Percentiles rank a stretch among this genome's conserved stretches.
phyloP scores from a whole-genome alignment of 305 asterid genomes.

The Fraxinus platypoda region DNA sequence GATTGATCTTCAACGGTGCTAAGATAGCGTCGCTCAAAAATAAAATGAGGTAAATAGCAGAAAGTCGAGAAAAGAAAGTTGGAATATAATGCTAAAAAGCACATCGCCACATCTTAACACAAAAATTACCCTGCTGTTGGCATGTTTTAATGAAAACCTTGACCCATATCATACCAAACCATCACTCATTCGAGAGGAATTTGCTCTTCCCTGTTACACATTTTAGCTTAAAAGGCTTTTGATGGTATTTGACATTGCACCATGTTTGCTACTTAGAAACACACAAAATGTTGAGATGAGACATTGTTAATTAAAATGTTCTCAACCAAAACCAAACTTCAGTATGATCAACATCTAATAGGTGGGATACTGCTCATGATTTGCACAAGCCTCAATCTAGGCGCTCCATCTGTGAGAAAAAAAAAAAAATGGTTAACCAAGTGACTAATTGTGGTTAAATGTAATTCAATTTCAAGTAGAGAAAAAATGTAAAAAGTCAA shows the following conservation, averaged over 20 bases:
- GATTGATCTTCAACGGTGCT: background rate
- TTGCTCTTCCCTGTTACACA: background rate
- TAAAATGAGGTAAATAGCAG: background rate
- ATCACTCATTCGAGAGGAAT: background rate
- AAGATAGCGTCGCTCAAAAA: background rate
- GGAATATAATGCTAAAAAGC: background rate
- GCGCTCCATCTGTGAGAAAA: constrained; percentile 34
- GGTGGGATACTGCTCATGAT: background rate
- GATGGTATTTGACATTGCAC: background rate
- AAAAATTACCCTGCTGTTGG: background rate
- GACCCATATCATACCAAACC: background rate
- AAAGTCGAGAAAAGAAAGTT: background rate
- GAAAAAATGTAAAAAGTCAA: background rate
- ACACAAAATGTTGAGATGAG: background rate
- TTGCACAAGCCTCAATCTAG: constrained; percentile 33
- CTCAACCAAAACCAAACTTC: background rate
- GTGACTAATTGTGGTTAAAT: background rate
- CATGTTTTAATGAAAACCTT: background rate
- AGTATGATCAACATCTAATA: background rate
- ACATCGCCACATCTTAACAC: background rate
- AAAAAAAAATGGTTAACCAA: background rate
- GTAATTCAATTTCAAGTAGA: background rate
- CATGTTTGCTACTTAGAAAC: background rate
- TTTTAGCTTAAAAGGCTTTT: background rate
- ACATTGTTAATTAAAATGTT: background rate